A percentile compares a stretch with the other conserved stretches of the same genome.
Conservation (phyloP, 2,329 filamentous ascomycete species). For the Pyrenophora tritici-repentis region DNA sequence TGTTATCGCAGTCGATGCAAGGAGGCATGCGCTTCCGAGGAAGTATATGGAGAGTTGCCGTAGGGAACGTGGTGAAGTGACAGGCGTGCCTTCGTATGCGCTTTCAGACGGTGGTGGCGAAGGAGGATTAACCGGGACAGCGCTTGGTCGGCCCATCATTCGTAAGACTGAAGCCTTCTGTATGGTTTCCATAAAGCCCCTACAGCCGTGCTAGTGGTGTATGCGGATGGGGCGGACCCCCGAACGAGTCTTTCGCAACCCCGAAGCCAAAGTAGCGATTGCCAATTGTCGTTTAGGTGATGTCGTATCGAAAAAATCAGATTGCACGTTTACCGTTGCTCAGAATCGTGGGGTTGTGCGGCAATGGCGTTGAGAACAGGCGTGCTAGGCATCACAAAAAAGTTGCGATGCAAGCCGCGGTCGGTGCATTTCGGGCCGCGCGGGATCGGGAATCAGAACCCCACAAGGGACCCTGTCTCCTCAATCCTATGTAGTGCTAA, state of each 20-base stretch:
- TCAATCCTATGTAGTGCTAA: neutral
- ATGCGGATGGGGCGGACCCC: constrained; percentile 27
- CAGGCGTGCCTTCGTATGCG: constrained; percentile 36
- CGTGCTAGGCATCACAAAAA: constrained; percentile 12
- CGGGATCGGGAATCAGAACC: neutral
- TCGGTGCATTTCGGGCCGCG: constrained; percentile 15
- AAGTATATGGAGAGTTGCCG: constrained; percentile 72
- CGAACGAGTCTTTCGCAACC: constrained; percentile 6
- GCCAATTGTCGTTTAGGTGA: constrained; percentile 4
- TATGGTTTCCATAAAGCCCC: constrained; percentile 26
- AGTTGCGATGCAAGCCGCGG: constrained; percentile 18
- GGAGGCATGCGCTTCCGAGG: constrained; percentile 75
- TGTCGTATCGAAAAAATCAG: neutral
- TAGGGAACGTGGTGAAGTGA: constrained; percentile 57
- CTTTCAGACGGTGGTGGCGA: constrained; percentile 23
- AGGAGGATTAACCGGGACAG: constrained; percentile 25
- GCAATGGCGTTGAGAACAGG: constrained; percentile 14
- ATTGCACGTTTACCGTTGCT: neutral
- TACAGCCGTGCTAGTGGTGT: constrained; percentile 27
- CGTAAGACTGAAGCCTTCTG: constrained; percentile 27
- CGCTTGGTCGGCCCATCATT: constrained; percentile 32
- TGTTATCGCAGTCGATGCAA: constrained; percentile 69
- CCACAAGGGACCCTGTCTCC: neutral
- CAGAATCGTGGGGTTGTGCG: neutral
- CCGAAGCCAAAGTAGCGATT: neutral